Evolutionary conservation across 73 alveolate species (phyloP).

Genomic region (Uronychia setigera): DNA sequence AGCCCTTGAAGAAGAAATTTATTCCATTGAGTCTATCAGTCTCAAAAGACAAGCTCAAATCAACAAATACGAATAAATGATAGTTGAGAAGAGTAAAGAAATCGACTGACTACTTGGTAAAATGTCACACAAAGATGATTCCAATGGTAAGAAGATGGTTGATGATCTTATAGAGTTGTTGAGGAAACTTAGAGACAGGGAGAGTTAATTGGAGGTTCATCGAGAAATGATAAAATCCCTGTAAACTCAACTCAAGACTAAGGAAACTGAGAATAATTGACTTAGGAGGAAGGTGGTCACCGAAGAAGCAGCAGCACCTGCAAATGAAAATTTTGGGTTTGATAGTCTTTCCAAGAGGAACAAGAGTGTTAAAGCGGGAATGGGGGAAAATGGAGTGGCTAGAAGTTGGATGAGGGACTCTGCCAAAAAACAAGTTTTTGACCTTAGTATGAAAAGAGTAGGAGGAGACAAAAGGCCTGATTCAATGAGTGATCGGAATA

Average conservation of each 20-base stretch:
- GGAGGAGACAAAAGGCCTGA: neutral
- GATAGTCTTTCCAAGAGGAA: neutral
- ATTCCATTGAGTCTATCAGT: neutral
- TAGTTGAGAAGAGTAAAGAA: constrained; percentile 20
- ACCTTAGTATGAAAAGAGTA: neutral
- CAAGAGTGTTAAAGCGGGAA: neutral
- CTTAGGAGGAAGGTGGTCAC: neutral
- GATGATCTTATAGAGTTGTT: constrained; percentile 2
- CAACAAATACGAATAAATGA: neutral
- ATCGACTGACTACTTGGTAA: neutral
- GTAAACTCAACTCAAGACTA: constrained; percentile 28
- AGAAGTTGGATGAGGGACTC: neutral
- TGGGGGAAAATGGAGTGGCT: neutral
- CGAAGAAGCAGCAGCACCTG: neutral
- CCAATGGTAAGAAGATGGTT: neutral
- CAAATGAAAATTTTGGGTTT: neutral
- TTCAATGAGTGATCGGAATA: neutral
- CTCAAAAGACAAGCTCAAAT: neutral
- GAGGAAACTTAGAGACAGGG: constrained; percentile 15
- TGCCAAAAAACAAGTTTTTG: neutral
- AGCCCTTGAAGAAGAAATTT: constrained; percentile 20
- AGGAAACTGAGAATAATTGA: constrained; percentile 15
- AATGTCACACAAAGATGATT: neutral
- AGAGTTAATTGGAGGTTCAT: constrained; percentile 21
- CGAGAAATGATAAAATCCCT: constrained; percentile 27